Evolutionary conservation across 164 flowering plant species (phyloP), one percentile per base, ranked within the genome.

Genomic region (grape (Vitis vinifera)): DNA sequence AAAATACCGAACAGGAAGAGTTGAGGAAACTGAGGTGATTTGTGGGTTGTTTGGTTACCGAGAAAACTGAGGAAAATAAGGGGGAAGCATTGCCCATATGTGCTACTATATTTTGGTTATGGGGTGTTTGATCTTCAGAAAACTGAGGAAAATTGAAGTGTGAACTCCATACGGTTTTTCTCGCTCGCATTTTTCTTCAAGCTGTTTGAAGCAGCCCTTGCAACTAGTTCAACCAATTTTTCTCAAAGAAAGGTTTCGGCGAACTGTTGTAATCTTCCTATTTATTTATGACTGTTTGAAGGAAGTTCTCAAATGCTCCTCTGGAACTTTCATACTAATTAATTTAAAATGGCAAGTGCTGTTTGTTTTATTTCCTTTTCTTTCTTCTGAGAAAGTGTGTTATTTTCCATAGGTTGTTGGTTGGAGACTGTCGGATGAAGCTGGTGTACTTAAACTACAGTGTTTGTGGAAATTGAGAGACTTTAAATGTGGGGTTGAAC

Each of bases 381-480:
- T 56, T 58, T 30, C 47, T 57, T 17, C 50, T 16, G 57, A 0
- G 8, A 3, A 15, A 14, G 8, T 14, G 17, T 27, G 23, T 55
- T 6, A 68, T 66, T 57, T 9, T 51, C 17, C n/a, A 70, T 68
- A 94, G 99, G 85, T 95, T 71, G 71, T 92, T 68, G 98, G 99
- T 3, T 95, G 99, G 99, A 88, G 89, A 82, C 67, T 95, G 47
- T 70, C 84, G 65, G 79, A 87, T 27, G 87, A 79, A 61, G 89
- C 81, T 27, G 88, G 75, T n/a, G 78, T 68, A 27, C 75, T 88
- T 48, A 87, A 78, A 75, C 82, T 95, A 13, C 90, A 88, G 66
- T 92, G 98, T 69, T 50, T 86, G 73, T 95, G 99, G 99, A 95
- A 85, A 75, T 66, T 93, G 81, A 90, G 83, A 73, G 94, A 93